These are phyloP conservation scores for Rhynchospora pubera DNA, from an alignment of 176 grass and related monocot genomes.

Conservation along the genomic window DNA sequence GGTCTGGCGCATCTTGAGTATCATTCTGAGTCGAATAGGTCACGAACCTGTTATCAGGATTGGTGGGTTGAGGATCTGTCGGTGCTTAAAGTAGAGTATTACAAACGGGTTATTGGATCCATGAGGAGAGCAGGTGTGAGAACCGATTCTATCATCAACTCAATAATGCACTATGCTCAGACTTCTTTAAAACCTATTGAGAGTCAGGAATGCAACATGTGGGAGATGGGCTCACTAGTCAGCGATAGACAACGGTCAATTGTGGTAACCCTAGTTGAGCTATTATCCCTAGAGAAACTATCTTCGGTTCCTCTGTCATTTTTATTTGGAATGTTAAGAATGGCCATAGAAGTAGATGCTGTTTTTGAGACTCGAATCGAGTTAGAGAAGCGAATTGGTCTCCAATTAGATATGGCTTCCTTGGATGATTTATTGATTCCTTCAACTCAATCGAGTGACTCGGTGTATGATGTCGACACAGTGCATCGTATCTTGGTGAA, in stretches of 20 bases:
- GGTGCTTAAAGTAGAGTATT: conserved; percentile 34
- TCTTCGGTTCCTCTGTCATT: conserved; percentile 61
- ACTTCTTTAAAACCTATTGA: conserved; percentile 37
- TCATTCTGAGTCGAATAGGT: conserved; percentile 20
- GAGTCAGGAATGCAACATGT: conserved; percentile 33
- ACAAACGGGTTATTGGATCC: conserved; percentile 39
- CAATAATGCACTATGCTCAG: conserved; percentile 50
- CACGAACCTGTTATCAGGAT: conserved; percentile 33
- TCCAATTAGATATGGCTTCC: conserved; percentile 72
- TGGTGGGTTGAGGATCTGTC: conserved; percentile 57
- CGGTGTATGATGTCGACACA: conserved; percentile 78
- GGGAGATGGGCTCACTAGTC: conserved; percentile 55
- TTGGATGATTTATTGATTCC: conserved; percentile 89
- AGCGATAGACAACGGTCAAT: conserved; percentile 54
- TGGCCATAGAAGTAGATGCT: conserved; percentile 69
- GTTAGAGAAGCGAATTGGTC: conserved; percentile 66
- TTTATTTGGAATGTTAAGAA: conserved; percentile 90
- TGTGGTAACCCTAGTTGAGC: conserved; percentile 57
- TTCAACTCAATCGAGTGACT: conserved; percentile 55
- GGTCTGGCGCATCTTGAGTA: conserved; percentile 39
- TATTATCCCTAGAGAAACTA: conserved; percentile 71
- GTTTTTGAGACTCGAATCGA: conserved; percentile 54
- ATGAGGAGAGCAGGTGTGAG: conserved; percentile 46
- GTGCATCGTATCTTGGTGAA: conserved; percentile 81
- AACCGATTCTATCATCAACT: conserved; percentile 38